Base-by-base conservation (phyloP, 106 monocot species). In the Hemerocallis citrina region DNA sequence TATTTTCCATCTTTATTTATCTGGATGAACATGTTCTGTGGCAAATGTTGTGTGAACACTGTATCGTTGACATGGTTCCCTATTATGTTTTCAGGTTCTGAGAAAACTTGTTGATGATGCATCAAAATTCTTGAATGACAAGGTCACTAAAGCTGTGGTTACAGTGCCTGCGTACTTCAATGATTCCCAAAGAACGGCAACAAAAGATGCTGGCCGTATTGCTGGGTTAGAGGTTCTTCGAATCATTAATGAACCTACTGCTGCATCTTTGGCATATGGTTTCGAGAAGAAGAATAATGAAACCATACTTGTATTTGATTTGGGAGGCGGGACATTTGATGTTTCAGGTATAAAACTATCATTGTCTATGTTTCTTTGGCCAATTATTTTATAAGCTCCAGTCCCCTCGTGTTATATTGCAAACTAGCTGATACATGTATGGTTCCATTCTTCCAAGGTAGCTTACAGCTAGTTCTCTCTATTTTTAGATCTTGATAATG, bases 301-400 rank as follows among this genome's bases (percentile, higher is more conserved):
- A 50, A 79, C 79, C 21, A 79, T 84, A 57, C 57, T 84, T 23
- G 84, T 84, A 14, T 79, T 79, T 79, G 84, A 84, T 34, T 66
- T 84, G 64, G 84, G 84, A 3, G 84, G 84, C 51, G 84, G 84
- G 8, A 84, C 84, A 6, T 84, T 84, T 57, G 84, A 84, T 75
- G 84, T 84, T 57, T 84, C 84, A 65, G 83, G 73, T 73, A 62
- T 51, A 23, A 37, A 35, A 23, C 20, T 13, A 59, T 17, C 8
- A 7, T 50, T 27, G 23, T 14, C 5, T 42, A 7, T 27, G 29
- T 14, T 50, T 20, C 42, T 43, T 41, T 43, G 37, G 32, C 9
- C 32, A 31, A 32, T 54, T 54, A 32, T 4, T 32, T 12, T n/a
- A 32, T 16, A 29, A 6, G 15, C 54, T 20, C 16, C 32, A 32